phyloP scores from a whole-genome alignment of 495 filamentous ascomycete species.

The Tetracladium marchalianum region DNA sequence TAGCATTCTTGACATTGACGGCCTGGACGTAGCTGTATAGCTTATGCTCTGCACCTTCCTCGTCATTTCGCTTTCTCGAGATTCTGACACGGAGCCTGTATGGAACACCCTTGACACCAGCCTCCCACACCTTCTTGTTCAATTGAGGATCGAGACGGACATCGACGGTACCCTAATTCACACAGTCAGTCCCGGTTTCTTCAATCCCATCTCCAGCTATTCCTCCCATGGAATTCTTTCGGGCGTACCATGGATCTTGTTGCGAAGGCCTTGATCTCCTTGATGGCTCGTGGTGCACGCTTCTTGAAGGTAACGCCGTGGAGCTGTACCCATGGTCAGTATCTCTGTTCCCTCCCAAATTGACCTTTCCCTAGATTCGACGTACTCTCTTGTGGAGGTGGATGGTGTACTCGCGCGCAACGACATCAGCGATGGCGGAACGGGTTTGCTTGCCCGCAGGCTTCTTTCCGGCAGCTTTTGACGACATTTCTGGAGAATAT shows the following conservation, averaged over 20 bases:
- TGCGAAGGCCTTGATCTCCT: conserved; percentile 95
- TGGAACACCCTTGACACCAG: conserved; percentile 94
- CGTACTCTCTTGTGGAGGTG: conserved; percentile 99
- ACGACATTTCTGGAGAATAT: conserved; percentile 58
- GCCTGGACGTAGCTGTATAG: conserved; percentile 99
- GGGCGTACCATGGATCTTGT: conserved; percentile 83
- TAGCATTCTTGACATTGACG: conserved; percentile 97
- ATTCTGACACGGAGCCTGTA: conserved; percentile 96
- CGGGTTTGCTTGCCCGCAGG: conserved; percentile 63
- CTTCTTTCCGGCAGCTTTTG: conserved; percentile 42
- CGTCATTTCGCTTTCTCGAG: conserved; percentile 98
- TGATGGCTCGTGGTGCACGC: conserved; percentile 94
- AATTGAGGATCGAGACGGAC: conserved; percentile 96
- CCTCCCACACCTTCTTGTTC: conserved; percentile 99
- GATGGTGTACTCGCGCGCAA: conserved; percentile 99
- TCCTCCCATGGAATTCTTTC: conserved; percentile 1
- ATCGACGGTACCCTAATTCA: conserved; percentile 80
- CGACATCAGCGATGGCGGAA: conserved; percentile 95
- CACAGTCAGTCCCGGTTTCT: conserved; percentile 7
- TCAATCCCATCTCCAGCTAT: background rate
- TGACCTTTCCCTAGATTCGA: conserved; percentile 32
- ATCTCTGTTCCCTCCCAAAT: conserved; percentile 5
- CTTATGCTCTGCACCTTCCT: conserved; percentile 97
- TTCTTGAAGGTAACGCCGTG: conserved; percentile 99
- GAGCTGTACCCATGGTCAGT: conserved; percentile 45